Evolutionary conservation across 2,329 filamentous ascomycete species (phyloP).

Genomic region (Chaetothyriales sp.): DNA sequence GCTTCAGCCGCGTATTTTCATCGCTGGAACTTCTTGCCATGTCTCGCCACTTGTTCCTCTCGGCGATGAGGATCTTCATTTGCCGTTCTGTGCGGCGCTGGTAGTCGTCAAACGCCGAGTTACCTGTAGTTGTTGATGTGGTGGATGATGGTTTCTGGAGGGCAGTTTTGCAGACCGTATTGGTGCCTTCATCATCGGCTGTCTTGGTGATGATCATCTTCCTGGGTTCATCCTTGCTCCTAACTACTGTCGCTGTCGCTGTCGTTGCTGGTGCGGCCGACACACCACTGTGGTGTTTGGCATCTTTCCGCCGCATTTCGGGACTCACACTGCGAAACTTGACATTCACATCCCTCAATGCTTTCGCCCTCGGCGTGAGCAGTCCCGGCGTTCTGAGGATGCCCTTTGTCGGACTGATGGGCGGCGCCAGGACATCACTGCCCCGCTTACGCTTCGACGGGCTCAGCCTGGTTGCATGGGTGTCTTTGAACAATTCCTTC

Average conservation of each 20-base stretch:
- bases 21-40: conserved; percentile 12
- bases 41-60: conserved; percentile 6
- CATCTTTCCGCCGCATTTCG: conserved; percentile 3
- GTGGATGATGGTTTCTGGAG: not conserved
- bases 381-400: conserved; percentile 51
- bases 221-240: not conserved
- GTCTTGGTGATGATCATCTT: not conserved
- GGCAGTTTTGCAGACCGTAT: not conserved
- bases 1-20: conserved; percentile 12
- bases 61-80: conserved; percentile 35
- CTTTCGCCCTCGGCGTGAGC: conserved; percentile 40
- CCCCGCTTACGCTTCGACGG: conserved; percentile 14
- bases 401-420: conserved; percentile 41
- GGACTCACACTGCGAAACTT: conserved; percentile 24
- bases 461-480: conserved; percentile 9
- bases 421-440: conserved; percentile 1
- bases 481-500: conserved; percentile 8
- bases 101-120: conserved; percentile 43
- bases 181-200: not conserved
- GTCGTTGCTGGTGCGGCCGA: not conserved
- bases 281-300: not conserved
- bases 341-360: conserved; percentile 36
- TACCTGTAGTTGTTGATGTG: not conserved
- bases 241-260: not conserved
- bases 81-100: conserved; percentile 42